Evolutionary conservation across 2,329 filamentous ascomycete genomes (phyloP).

Genomic region (Ophiostoma himal-ulmi): DNA sequence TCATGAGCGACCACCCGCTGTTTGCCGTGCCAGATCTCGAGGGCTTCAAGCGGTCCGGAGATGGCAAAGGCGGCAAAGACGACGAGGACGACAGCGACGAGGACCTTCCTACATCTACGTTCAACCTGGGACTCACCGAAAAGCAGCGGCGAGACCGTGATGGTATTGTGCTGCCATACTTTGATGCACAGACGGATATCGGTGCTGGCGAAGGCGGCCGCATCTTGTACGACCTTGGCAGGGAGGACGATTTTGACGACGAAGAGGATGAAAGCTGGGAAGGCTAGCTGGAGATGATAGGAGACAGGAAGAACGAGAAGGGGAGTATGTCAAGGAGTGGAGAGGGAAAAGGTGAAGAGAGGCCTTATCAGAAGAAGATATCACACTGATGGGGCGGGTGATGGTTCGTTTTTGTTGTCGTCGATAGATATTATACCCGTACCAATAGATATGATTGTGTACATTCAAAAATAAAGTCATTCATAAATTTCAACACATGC

Average conservation of each 20-base stretch:
- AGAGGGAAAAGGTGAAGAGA: neutral
- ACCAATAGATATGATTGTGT: neutral
- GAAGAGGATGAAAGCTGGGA: slow-evolving; percentile 63
- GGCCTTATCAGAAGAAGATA: neutral
- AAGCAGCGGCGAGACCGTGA: slow-evolving; percentile 83
- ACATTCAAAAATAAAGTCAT: neutral
- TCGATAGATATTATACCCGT: slow-evolving; percentile 11
- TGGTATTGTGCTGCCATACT: slow-evolving; percentile 88
- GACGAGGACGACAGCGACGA: slow-evolving; percentile 30
- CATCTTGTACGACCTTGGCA: slow-evolving; percentile 94
- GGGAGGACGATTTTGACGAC: slow-evolving; percentile 77
- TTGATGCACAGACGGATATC: slow-evolving; percentile 82
- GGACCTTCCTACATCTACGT: slow-evolving; percentile 64
- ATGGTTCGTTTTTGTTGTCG: neutral
- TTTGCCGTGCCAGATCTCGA: slow-evolving; percentile 48
- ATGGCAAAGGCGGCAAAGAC: slow-evolving; percentile 34
- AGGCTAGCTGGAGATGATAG: neutral
- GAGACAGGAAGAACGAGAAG: neutral
- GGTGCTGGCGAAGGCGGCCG: slow-evolving; percentile 79
- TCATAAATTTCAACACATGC: neutral
- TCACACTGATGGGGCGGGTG: neutral
- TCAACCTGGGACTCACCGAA: slow-evolving; percentile 80
- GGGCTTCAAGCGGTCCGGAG: slow-evolving; percentile 28
- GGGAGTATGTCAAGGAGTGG: neutral
- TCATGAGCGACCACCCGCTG: slow-evolving; percentile 71